phyloP scores from a whole-genome alignment of 371 early-diverging fungal genomes.

The Mucor plumbeus region DNA sequence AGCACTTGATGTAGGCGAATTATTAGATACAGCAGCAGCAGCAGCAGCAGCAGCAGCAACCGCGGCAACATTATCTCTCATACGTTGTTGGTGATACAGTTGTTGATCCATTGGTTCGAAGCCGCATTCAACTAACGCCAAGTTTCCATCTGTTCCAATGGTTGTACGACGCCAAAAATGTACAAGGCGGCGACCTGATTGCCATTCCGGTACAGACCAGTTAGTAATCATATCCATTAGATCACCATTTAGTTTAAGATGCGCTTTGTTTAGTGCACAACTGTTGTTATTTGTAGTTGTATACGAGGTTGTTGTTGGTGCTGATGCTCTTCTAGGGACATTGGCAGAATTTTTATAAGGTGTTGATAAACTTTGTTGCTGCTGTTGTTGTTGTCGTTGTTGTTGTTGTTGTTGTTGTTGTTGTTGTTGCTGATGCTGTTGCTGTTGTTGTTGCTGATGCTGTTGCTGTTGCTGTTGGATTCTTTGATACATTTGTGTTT shows the following conservation, averaged over 20 bases:
- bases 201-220: constrained; percentile 70
- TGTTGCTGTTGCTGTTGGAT: too few relatives aligned
- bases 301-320: constrained; percentile 9
- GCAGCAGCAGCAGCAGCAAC: constrained; percentile 19
- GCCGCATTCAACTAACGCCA: constrained; percentile 18
- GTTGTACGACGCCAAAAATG: constrained; percentile 64
- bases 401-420: too few relatives aligned
- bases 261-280: constrained; percentile 21
- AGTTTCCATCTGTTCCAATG: neutral
- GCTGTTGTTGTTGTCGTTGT: neutral
- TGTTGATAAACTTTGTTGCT: neutral
- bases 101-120: constrained; percentile 24
- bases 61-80: constrained; percentile 17
- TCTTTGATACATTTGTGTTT: neutral
- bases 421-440: too few relatives aligned
- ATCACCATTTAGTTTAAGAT: constrained; percentile 22
- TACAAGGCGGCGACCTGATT: constrained; percentile 70
- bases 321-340: constrained; percentile 6
- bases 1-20: neutral
- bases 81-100: constrained; percentile 23
- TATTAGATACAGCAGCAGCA: neutral
- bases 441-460: too few relatives aligned
- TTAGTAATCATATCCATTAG: constrained; percentile 27
- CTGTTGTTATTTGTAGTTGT: constrained; percentile 16
- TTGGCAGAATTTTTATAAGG: neutral